Evolutionary conservation across 306 rosid genomes (phyloP), one percentile per base, ranked within the genome.

Genomic region (Fagus sylvatica): DNA sequence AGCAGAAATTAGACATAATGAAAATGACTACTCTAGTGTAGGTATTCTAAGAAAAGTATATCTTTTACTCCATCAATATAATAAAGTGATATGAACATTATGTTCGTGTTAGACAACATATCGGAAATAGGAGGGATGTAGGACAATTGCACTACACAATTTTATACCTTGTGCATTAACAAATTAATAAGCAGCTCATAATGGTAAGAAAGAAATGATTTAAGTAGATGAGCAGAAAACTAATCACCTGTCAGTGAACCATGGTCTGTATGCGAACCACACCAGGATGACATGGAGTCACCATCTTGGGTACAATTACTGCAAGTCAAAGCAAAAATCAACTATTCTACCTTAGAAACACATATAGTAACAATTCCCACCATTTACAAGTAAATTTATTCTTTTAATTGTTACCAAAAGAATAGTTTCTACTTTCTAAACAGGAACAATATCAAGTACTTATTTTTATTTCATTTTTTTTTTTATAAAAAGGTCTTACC

Each of bases 211-310:
- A 43, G 42, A 32, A 72, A 33, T 17, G 53, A 28, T 11, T 33
- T 15, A 56, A 56, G 62, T 12, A 60, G 17, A 66, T 5, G 39
- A 42, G 42, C n/a, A 42, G 48, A 46, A 69, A 74, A 39, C 33
- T 37, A 67, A 17, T 75, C 76, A 94, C 98, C 98, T 94, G 98
- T 94, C 77, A 94, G 87, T 53, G 98, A 94, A 79, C 97, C 97
- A 73, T 94, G 97, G 85, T 94, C 98, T 55, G 97, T 90, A 78
- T 94, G 98, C 98, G 97, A 92, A 41, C 98, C 98, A 66, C 98
- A 94, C 98, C 98, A 94, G 78, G 97, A 92, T 43, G 98, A 94
- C 75, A 83, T 57, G 60, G 91, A 72, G 77, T 82, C 70, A 53
- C 55, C 70, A 85, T 84, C 97, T 74, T 74, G 68, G 62, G 76